These are phyloP conservation scores for Solanum hybrid DNA, from an alignment of 305 asterid genomes.

Conservation along the genomic window DNA sequence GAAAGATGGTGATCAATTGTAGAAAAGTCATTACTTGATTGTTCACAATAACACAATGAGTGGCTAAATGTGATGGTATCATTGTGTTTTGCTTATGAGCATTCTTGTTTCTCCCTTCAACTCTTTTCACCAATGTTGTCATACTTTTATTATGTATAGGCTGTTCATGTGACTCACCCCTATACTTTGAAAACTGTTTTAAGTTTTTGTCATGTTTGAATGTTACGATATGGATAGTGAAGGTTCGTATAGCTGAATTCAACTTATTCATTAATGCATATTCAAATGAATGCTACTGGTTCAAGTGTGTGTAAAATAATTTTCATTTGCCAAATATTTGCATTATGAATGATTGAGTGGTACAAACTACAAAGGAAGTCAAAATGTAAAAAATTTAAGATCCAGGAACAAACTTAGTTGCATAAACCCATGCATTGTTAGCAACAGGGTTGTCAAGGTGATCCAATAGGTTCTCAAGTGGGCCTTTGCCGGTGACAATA, in stretches of 20 bases:
- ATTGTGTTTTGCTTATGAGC: not conserved
- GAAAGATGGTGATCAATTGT: not conserved
- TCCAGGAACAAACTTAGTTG: constrained; percentile 76
- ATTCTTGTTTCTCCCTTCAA: not conserved
- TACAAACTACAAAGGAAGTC: not conserved
- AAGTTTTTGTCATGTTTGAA: not conserved
- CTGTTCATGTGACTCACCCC: not conserved
- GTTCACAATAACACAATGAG: not conserved
- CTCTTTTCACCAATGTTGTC: not conserved
- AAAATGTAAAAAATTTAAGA: constrained; percentile 25
- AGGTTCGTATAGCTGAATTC: not conserved
- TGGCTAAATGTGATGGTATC: not conserved
- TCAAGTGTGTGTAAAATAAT: no score
- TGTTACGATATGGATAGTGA: not conserved
- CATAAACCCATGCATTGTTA: constrained; percentile 81
- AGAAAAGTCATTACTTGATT: not conserved
- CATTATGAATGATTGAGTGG: not conserved
- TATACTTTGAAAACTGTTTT: not conserved
- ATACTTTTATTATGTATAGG: not conserved
- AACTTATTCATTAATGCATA: not conserved
- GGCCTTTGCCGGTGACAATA: constrained; percentile 57
- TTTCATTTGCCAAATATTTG: not conserved
- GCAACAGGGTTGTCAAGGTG: constrained; percentile 81
- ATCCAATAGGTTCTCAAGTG: constrained; percentile 59
- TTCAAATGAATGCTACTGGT: not conserved